Evolutionary conservation across 116 monocot genomes (phyloP).

Genomic region (Thalassia testudinum): DNA sequence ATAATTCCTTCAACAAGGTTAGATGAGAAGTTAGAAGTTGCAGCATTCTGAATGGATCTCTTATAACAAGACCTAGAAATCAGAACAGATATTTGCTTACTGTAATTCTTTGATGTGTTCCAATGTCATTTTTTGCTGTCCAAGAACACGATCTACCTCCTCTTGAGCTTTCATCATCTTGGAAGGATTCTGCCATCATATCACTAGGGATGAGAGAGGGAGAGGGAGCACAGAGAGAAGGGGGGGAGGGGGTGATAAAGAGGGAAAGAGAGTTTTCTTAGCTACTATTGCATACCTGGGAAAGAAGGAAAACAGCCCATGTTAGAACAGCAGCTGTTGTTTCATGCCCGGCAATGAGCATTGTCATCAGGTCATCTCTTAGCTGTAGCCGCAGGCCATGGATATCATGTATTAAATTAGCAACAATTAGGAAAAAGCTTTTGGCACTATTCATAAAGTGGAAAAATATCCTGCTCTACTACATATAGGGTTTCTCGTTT

Average conservation of each 20-base stretch:
- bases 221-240: no score
- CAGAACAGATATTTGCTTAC: constrained; percentile 57
- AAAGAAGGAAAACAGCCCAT: constrained; percentile 84
- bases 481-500: no score
- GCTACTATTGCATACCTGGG: constrained; percentile 40
- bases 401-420: no score
- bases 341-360: constrained; percentile 99
- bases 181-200: constrained; percentile 39
- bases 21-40: no score
- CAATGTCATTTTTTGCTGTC: constrained; percentile 23
- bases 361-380: constrained; percentile 98
- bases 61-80: no score
- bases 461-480: no score
- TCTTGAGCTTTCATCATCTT: constrained; percentile 94
- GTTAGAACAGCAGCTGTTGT: constrained; percentile 99
- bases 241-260: no score
- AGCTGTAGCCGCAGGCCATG: constrained; percentile 31
- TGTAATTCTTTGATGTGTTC: constrained; percentile 54
- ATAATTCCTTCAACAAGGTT: no score
- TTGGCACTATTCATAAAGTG: no score
- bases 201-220: no score
- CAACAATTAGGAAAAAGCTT: no score
- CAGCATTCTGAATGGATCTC: no score
- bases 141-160: constrained; percentile 78
- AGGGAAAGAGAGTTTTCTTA: background rate